Evolutionary conservation across 805 yeast species (phyloP).

Genomic region (Ogataea trehalophila): DNA sequence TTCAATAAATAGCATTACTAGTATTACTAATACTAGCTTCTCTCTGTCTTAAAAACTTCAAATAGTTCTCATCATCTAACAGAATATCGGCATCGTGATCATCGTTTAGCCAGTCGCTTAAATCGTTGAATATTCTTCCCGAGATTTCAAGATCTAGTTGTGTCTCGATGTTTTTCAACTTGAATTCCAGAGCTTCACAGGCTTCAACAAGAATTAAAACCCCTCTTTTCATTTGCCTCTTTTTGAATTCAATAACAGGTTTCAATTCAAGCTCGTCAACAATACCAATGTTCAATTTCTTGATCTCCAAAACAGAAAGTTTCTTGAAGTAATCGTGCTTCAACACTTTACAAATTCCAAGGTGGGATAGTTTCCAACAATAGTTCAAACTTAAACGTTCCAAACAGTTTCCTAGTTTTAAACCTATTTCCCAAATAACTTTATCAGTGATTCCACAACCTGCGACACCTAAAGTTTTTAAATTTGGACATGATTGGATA

Average conservation of each 20-base stretch:
- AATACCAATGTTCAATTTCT: slow-evolving; percentile 38
- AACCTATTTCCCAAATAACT: slow-evolving; percentile 75
- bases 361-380: slow-evolving; percentile 42
- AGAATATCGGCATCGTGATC: slow-evolving; percentile 37
- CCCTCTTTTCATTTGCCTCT: slow-evolving; percentile 39
- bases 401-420: slow-evolving; percentile 38
- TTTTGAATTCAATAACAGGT: slow-evolving; percentile 65
- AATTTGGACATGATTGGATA: slow-evolving; percentile 44
- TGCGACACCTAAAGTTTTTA: slow-evolving; percentile 78
- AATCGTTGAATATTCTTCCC: slow-evolving; percentile 55
- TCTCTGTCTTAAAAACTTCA: slow-evolving; percentile 9
- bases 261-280: slow-evolving; percentile 50
- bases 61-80: slow-evolving; percentile 24
- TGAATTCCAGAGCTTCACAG: slow-evolving; percentile 61
- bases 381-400: slow-evolving; percentile 72
- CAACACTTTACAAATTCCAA: slow-evolving; percentile 31
- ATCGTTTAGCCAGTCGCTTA: slow-evolving; percentile 58
- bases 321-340: slow-evolving; percentile 46
- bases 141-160: slow-evolving; percentile 53
- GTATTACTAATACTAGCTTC: neutral
- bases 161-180: slow-evolving; percentile 57
- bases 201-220: slow-evolving; percentile 66
- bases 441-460: slow-evolving; percentile 81
- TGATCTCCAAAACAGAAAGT: slow-evolving; percentile 71
- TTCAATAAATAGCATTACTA: no score